Base-by-base conservation (phyloP, 306 rosid species). In the Fragaria vesca region DNA sequence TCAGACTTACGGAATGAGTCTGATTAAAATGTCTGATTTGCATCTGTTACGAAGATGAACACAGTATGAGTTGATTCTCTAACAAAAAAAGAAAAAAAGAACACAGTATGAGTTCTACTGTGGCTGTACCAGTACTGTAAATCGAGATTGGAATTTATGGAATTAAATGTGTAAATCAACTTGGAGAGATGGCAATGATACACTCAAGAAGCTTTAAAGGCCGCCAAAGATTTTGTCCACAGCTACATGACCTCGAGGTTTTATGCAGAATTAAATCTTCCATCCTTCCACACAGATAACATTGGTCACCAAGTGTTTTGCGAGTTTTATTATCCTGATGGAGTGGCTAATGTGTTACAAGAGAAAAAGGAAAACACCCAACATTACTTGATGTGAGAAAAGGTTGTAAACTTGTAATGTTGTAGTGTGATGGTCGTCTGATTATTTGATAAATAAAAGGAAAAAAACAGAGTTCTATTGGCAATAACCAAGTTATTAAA, bases 401-500 rank as follows among this genome's bases (percentile, higher is more conserved):
- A 63, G 69, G 69, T 62, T 62, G 68, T 57, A 12, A n/a, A 15
- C 4, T 12, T 5, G 6, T 20, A 66, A 6, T 34, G 9, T 40
- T 36, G 46, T 17, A 3, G 71, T 36, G 6, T 15, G 43, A 7
- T 2, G 20, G 15, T 65, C 15, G 17, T 4, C 68, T 62, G 68
- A 66, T 66, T 66, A 66, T 63, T 63, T 66, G 16, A 66, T 36
- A 66, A 34, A 12, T 3, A 6, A 75, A 47, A 11, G 40, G 6
- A 15, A 28, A 16, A 12, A 3, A 45, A 38, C 20, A 55, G 15
- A 34, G 21, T 30, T 72, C 45, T 52, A 63, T 57, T 42, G 17
- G 40, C 73, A 30, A 77, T 7, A 68, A 63, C 61, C 74, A 79
- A 57, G 17, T 5, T 68, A 30, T 32, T 54, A 11, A 45, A 75